Evolutionary conservation across 345 rosid species (phyloP).

Genomic region (Populus euphratica): DNA sequence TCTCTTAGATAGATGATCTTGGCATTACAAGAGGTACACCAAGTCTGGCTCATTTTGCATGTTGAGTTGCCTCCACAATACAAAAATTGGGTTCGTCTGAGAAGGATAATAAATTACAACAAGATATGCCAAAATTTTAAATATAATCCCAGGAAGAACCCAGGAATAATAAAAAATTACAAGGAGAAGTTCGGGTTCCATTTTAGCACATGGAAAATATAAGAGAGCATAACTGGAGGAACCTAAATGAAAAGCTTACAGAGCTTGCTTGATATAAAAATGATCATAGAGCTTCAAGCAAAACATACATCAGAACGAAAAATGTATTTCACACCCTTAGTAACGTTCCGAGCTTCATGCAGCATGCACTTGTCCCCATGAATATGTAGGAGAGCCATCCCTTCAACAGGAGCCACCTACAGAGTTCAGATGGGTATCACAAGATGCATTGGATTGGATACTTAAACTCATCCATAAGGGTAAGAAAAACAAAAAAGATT

Average conservation of each 20-base stretch:
- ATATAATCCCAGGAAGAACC: background rate
- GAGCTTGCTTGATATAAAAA: slow-evolving; percentile 6
- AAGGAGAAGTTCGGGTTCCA: background rate
- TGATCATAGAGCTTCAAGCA: slow-evolving; percentile 42
- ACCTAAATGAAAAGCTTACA: slow-evolving; percentile 4
- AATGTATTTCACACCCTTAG: slow-evolving; percentile 79
- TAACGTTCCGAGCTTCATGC: slow-evolving; percentile 79
- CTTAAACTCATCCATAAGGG: background rate
- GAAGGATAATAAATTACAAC: background rate
- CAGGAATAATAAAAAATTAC: background rate
- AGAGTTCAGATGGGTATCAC: slow-evolving; percentile 6
- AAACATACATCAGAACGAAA: slow-evolving; percentile 90
- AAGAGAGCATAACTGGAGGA: background rate
- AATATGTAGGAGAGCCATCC: slow-evolving; percentile 88
- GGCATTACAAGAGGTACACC: background rate
- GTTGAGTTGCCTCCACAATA: background rate
- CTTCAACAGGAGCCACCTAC: slow-evolving; percentile 86
- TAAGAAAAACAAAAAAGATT: background rate
- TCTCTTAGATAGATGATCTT: background rate
- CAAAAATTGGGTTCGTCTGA: background rate
- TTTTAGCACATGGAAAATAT: background rate
- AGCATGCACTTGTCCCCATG: slow-evolving; percentile 91
- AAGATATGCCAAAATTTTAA: background rate
- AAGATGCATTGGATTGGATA: background rate
- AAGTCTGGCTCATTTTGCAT: background rate